Evolutionary conservation across 495 filamentous ascomycete species (phyloP).

Genomic region (Penicillium macrosclerotiorum): DNA sequence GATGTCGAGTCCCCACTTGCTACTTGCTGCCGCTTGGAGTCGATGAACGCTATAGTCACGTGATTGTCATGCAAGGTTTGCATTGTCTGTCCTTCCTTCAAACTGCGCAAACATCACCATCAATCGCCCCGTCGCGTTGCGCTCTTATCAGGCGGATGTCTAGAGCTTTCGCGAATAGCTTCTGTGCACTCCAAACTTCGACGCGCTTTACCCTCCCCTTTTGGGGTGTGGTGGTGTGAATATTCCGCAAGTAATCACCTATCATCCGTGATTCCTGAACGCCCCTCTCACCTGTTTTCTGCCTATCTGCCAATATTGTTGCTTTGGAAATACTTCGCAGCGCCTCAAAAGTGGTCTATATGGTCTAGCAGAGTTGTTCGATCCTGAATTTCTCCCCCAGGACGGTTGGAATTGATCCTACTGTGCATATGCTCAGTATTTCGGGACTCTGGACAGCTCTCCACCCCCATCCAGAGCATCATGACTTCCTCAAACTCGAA

Average conservation of each 20-base stretch:
- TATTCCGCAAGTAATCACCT: background rate
- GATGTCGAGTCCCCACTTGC: too few relatives aligned
- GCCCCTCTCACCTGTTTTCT: too few relatives aligned
- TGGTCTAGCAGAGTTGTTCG: too few relatives aligned
- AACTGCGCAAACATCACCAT: conserved; percentile 48
- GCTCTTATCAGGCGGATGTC: conserved; percentile 11
- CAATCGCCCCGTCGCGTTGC: conserved; percentile 18
- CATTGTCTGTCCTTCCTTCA: conserved; percentile 50
- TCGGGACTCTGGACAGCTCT: background rate
- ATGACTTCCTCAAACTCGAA: conserved; percentile 38
- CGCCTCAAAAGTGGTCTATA: too few relatives aligned
- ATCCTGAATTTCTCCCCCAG: too few relatives aligned
- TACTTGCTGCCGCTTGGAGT: too few relatives aligned
- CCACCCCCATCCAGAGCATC: background rate
- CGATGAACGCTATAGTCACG: conserved; percentile 2
- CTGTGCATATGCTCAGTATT: background rate
- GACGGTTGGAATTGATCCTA: too few relatives aligned
- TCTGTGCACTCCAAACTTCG: background rate
- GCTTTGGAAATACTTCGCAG: too few relatives aligned
- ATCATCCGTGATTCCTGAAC: background rate
- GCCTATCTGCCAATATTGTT: too few relatives aligned
- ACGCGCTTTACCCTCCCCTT: conserved; percentile 12
- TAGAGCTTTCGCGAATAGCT: conserved; percentile 8
- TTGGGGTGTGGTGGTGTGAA: conserved; percentile 13
- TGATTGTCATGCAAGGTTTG: conserved; percentile 35